Conservation (phyloP, 1,284 basidiomycete species). For the Ustilago hordei region DNA sequence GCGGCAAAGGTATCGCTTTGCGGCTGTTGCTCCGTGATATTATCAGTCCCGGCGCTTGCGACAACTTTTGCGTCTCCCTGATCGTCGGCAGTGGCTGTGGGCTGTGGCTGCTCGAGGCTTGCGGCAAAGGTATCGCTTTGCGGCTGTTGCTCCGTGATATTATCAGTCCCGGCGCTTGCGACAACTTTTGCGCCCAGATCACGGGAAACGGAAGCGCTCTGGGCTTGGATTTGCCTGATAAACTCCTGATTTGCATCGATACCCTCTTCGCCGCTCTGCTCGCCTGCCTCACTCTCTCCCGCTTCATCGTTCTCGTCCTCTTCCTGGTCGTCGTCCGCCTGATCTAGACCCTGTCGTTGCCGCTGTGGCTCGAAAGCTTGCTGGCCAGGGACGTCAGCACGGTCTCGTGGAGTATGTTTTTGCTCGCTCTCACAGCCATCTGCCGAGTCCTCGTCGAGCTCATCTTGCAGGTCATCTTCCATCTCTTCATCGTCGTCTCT, state of each 20-base stretch:
- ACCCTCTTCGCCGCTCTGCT: conserved; percentile 3
- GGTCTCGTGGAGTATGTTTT: conserved; percentile 13
- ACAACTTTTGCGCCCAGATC: not conserved
- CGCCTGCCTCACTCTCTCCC: not conserved
- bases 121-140: not conserved
- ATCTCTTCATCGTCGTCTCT: conserved; percentile 8
- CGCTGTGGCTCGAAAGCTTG: not conserved
- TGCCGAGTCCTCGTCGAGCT: conserved; percentile 11
- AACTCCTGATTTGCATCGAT: conserved; percentile 5
- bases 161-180: not conserved
- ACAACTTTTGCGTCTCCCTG: conserved; percentile 1
- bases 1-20: not conserved
- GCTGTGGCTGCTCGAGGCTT: not conserved
- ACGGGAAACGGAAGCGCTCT: not conserved
- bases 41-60: not conserved
- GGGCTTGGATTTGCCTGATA: not conserved
- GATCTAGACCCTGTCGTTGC: not conserved
- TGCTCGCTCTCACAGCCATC: conserved; percentile 3
- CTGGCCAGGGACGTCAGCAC: conserved; percentile 8
- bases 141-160: not conserved
- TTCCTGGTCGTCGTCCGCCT: not conserved
- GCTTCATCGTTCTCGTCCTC: not conserved
- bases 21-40: not conserved
- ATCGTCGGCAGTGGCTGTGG: not conserved
- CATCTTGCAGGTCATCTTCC: conserved; percentile 4